Percentiles rank a stretch among this genome's conserved stretches.
Evolutionary conservation across 257 asterid species (phyloP).

Genomic region (Forsythia viridissima): DNA sequence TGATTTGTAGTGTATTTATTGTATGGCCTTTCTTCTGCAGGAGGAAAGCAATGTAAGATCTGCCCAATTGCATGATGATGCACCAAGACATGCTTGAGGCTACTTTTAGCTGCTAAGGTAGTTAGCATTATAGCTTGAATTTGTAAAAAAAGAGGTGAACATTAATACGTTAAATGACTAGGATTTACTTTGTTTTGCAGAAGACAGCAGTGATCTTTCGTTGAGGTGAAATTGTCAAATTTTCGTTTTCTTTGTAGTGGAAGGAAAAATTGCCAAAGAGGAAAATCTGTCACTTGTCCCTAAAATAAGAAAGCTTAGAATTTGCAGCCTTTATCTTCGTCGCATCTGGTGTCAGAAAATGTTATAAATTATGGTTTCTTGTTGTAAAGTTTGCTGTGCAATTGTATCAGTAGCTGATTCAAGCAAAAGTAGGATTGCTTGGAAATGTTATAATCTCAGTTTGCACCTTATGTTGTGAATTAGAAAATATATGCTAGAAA

Average conservation of each 20-base stretch:
- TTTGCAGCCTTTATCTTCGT: slow-evolving; percentile 7
- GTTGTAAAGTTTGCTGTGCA: slow-evolving; percentile 32
- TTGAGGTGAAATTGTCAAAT: slow-evolving; percentile 2
- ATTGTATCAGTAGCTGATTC: slow-evolving; percentile 29
- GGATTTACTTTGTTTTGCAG: slow-evolving; percentile 21
- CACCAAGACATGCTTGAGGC: slow-evolving; percentile 72
- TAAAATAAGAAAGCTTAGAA: slow-evolving; percentile 24
- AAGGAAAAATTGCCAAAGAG: slow-evolving; percentile 13
- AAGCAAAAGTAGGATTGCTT: neutral
- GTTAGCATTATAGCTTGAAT: slow-evolving; percentile 6
- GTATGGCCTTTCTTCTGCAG: slow-evolving; percentile 39
- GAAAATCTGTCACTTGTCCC: slow-evolving; percentile 13
- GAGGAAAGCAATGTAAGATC: slow-evolving; percentile 84
- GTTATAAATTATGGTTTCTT: slow-evolving; percentile 3
- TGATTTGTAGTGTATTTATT: neutral
- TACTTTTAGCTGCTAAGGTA: slow-evolving; percentile 25
- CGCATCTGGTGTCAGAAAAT: slow-evolving; percentile 14
- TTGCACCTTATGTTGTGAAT: neutral
- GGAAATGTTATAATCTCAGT: neutral
- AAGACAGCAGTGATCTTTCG: slow-evolving; percentile 10
- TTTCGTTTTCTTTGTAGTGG: slow-evolving; percentile 22
- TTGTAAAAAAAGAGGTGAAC: neutral
- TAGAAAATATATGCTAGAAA: neutral
- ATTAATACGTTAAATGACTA: neutral
- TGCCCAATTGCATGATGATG: slow-evolving; percentile 78